Conservation (phyloP, 495 filamentous ascomycete genomes). For the Margaritispora aquatica region DNA sequence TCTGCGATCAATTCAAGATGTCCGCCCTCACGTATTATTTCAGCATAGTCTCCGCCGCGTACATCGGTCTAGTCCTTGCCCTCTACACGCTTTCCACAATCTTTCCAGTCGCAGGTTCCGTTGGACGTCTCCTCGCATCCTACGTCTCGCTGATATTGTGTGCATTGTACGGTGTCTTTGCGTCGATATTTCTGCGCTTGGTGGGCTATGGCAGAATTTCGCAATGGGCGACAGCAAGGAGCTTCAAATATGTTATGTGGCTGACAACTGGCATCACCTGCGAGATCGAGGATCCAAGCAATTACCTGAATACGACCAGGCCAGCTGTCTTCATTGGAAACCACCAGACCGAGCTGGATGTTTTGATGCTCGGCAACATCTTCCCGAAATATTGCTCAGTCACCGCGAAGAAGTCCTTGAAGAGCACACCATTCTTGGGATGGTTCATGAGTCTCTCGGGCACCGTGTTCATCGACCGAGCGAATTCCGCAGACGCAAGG, state of each 20-base stretch:
- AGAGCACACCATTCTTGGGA: conserved; percentile 77
- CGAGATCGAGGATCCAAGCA: conserved; percentile 59
- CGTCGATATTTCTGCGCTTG: conserved; percentile 63
- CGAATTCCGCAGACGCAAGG: conserved; percentile 72
- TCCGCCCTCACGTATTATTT: conserved; percentile 32
- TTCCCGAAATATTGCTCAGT: conserved; percentile 92
- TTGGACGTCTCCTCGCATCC: conserved; percentile 63
- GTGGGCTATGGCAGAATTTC: conserved; percentile 66
- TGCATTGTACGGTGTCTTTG: conserved; percentile 72
- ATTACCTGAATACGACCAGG: conserved; percentile 55
- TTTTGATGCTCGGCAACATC: conserved; percentile 78
- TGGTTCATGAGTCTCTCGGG: conserved; percentile 94
- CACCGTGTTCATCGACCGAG: conserved; percentile 90
- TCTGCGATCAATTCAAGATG: conserved; percentile 9
- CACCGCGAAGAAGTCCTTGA: conserved; percentile 84
- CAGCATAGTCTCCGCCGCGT: conserved; percentile 50
- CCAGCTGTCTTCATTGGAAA: conserved; percentile 91
- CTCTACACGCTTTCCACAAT: conserved; percentile 52
- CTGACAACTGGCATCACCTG: conserved; percentile 74
- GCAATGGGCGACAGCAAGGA: conserved; percentile 78
- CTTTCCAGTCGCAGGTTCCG: conserved; percentile 55
- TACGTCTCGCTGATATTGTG: conserved; percentile 60
- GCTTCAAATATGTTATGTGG: conserved; percentile 78
- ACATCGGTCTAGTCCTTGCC: conserved; percentile 50
- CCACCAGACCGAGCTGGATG: conserved; percentile 92